Evolutionary conservation across 2,329 filamentous ascomycete species (phyloP).

Genomic region (Pseudogymnoascus sp.): DNA sequence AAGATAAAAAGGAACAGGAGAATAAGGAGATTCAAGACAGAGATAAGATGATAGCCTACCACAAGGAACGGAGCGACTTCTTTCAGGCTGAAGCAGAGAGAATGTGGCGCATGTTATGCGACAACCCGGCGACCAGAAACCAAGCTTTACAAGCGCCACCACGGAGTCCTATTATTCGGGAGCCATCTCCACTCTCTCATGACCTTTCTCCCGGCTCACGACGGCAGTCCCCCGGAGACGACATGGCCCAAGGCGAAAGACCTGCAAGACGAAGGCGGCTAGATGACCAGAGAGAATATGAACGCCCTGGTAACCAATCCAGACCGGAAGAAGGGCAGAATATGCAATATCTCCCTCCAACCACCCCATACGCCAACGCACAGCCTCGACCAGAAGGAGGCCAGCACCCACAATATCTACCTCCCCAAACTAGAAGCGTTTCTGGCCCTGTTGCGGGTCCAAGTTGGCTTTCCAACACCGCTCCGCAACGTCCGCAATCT

Average conservation of each 20-base stretch:
- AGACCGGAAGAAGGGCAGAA: background rate
- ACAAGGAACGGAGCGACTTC: constrained; percentile 68
- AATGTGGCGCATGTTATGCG: background rate
- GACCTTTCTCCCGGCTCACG: background rate
- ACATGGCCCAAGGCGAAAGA: background rate
- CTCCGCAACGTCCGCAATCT: constrained; percentile 19
- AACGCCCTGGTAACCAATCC: background rate
- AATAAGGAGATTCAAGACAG: constrained; percentile 58
- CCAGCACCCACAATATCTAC: background rate
- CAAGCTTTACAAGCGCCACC: background rate
- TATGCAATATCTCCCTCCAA: background rate
- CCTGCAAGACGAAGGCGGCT: background rate
- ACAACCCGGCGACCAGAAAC: background rate
- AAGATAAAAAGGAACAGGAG: constrained; percentile 73
- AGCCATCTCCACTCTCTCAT: background rate
- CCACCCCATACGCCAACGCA: background rate
- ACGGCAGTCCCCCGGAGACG: background rate
- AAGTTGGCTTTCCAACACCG: constrained; percentile 15
- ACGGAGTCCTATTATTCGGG: background rate
- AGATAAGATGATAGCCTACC: background rate
- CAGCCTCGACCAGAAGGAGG: background rate
- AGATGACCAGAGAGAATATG: background rate
- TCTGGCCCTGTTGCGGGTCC: background rate
- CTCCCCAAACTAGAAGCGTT: background rate
- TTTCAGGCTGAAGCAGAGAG: constrained; percentile 69